Evolutionary conservation across 2,329 filamentous ascomycete genomes (phyloP).

Genomic region (Colletotrichum sp.): DNA sequence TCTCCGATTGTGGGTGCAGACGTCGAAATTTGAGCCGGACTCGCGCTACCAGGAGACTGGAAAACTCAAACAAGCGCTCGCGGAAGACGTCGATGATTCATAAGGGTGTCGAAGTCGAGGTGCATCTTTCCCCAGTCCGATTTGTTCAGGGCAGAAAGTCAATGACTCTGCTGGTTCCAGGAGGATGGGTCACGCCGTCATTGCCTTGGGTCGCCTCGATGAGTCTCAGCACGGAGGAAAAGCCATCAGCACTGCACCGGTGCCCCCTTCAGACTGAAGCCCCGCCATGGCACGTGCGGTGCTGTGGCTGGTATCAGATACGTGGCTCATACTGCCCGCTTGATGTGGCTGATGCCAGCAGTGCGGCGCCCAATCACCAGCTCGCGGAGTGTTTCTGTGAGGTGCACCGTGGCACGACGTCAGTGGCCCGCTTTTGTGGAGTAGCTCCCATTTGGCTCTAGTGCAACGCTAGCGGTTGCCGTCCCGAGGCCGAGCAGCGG

Average conservation of each 20-base stretch:
- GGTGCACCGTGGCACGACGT: constrained; percentile 11
- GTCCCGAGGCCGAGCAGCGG: background rate
- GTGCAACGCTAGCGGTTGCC: background rate
- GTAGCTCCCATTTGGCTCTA: background rate
- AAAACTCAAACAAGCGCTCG: background rate
- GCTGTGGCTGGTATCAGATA: background rate
- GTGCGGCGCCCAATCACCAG: background rate
- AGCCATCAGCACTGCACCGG: background rate
- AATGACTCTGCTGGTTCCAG: background rate
- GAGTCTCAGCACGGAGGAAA: background rate
- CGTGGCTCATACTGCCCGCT: background rate
- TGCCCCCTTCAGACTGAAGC: too few relatives aligned
- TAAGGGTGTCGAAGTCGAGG: background rate
- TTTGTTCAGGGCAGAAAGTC: background rate
- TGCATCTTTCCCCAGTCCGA: background rate
- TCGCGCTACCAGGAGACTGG: background rate
- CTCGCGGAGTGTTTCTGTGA: background rate
- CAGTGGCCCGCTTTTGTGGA: background rate
- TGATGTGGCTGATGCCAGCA: background rate
- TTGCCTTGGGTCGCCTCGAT: background rate
- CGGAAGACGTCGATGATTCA: constrained; percentile 7
- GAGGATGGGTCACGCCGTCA: background rate
- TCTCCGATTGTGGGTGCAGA: background rate
- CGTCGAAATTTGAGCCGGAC: background rate
- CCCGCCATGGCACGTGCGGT: background rate